Conservation (phyloP, 176 grass and related monocot species). For the Musa itinerans region DNA sequence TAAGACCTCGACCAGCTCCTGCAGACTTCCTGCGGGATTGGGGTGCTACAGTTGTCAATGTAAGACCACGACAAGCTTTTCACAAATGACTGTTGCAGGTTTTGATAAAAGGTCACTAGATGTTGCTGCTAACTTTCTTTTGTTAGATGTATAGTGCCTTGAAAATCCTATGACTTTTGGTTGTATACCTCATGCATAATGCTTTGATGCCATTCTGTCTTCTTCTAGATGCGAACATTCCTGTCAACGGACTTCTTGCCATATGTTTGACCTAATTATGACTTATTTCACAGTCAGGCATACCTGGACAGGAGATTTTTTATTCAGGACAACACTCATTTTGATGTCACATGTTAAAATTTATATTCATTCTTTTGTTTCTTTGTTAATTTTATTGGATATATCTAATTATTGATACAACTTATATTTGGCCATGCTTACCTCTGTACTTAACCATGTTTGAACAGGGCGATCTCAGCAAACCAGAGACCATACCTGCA, state of each 20-base stretch:
- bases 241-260: neutral
- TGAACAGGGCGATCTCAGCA: conserved; percentile 81
- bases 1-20: conserved; percentile 81
- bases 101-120: neutral
- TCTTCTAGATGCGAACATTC: neutral
- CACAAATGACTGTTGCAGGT: too few relatives aligned
- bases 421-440: neutral
- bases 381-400: neutral
- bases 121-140: too few relatives aligned
- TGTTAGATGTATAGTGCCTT: too few relatives aligned
- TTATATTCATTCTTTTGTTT: neutral
- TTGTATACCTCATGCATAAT: neutral
- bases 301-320: too few relatives aligned
- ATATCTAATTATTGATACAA: neutral
- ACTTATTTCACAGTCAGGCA: too few relatives aligned
- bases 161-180: too few relatives aligned
- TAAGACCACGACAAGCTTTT: conserved; percentile 13
- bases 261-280: neutral
- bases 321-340: too few relatives aligned
- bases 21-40: conserved; percentile 95
- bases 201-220: neutral
- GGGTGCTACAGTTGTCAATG: conserved; percentile 92
- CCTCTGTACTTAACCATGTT: neutral
- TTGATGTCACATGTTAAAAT: neutral
- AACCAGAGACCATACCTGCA: conserved; percentile 91